Base-by-base conservation (phyloP, 495 filamentous ascomycete genomes). In the Penicillium bialowiezense region DNA sequence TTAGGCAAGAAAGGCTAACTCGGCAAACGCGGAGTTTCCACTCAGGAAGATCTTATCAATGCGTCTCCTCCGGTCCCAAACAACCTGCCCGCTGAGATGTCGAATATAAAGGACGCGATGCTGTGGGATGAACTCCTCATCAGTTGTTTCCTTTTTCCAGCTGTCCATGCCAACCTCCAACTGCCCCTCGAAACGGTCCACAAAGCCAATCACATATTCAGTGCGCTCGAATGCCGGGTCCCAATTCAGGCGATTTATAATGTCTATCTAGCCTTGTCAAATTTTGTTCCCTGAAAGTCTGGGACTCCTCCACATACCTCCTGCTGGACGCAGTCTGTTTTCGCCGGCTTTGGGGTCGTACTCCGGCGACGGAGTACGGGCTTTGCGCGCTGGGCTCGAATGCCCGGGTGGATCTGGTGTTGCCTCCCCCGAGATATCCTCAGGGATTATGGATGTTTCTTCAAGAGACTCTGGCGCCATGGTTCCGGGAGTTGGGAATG, bases 101-200 rank as follows among this genome's bases (percentile, higher is more conserved):
- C 78, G 81, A 52, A 92, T 89, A 52, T 85, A 89, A 41, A 87
- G 42, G 40, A 92, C 84, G 4, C 89, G 77, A 67, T 92, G 89
- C 66, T 86, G 79, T 7, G 89, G 89, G 53, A 92, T 91, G 58
- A 90, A 92, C 51, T 91, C 89, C 55, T 92, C 85, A 52, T 92
- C 84, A 20, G 87, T 91, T 35, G 82, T 74, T 50, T 92, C 88
- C 15, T 68, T 78, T 67, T 85, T 88, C 88, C 89, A 92, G 24
- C 71, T 69, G 38, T 76, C 77, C 7, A 90, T 64, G 5, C 69
- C 58, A 44, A 82, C 79, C 64, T 91, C 87, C 56, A 78, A 72
- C 8, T 73, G 69, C 0, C 87, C 88, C 7, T 78, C 52, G 47
- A 90, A 91, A 10, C 89, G 76, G 56, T 93, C 89, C 44, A 85